Percentiles rank a stretch among this genome's conserved stretches.
Evolutionary conservation across 371 early-diverging fungal genomes (phyloP).

Genomic region (Blakeslea trispora): DNA sequence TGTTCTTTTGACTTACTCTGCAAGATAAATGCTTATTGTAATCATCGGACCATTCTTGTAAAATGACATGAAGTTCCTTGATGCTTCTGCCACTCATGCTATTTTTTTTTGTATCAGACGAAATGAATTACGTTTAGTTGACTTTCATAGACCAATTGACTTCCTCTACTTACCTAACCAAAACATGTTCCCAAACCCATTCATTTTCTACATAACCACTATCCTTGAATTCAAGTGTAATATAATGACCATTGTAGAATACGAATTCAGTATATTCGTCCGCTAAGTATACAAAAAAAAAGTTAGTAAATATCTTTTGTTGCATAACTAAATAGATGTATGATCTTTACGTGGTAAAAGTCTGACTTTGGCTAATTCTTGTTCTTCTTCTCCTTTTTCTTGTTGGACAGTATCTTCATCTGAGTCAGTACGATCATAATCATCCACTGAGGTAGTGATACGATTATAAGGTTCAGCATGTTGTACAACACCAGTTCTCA

Average conservation of each 20-base stretch:
- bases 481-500: conserved; percentile 19
- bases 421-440: conserved; percentile 15
- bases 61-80: conserved; percentile 7
- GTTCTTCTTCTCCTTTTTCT: not conserved
- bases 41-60: conserved; percentile 30
- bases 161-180: conserved; percentile 4
- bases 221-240: conserved; percentile 14
- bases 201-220: not conserved
- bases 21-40: conserved; percentile 21
- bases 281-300: conserved; percentile 4
- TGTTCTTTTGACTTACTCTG: conserved; percentile 9
- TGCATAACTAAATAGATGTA: not conserved
- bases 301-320: conserved; percentile 10
- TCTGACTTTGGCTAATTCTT: conserved; percentile 19
- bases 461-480: conserved; percentile 10
- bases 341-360: conserved; percentile 33
- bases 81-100: conserved; percentile 9
- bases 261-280: conserved; percentile 15
- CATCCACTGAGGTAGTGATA: conserved; percentile 22
- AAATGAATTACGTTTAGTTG: too few relatives aligned
- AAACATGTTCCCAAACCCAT: conserved; percentile 5
- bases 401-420: not conserved
- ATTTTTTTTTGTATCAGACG: not conserved
- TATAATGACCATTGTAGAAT: conserved; percentile 28
- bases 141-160: too few relatives aligned